Base-by-base conservation (phyloP, 257 asterid species). In the Solanum bukasovii region DNA sequence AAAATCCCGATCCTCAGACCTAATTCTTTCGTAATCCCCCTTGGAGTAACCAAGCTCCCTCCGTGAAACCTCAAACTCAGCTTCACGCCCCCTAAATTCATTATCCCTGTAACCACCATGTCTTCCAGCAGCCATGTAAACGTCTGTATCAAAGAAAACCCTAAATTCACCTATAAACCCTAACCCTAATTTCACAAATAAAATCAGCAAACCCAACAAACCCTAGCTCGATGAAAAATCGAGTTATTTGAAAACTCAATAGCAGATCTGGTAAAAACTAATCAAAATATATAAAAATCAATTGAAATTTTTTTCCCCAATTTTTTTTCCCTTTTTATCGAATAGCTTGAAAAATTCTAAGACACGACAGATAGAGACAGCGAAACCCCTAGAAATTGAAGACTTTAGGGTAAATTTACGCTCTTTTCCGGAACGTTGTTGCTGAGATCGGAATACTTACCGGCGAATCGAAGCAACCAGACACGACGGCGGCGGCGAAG, bases 81-180 rank as follows among this genome's bases (percentile, higher is more conserved):
- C 63, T 6, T 52, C 63, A 52, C 63, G 63, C 63, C 63, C 63
- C 88, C 95, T 92, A 65, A 92, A 92, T 84, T 94, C 98, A 86
- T 89, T 90, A 61, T 93, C 98, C 88, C 93, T 91, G 90, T 89
- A 92, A 86, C 94, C 96, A 82, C 94, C 96, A 88, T 94, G 96
- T 83, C 94, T 95, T 84, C 96, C 98, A 89, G 95, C 93, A 7
- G 98, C 96, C 99, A 96, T 96, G 52, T 35, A 72, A 42, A 61
- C 16, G 63, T 87, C 88, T 73, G 73, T 37, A 75, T 49, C 68
- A 77, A 63, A 71, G 5, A 35, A 74, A 63, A 61, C 87, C 79
- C 83, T 46, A 87, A 88, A 13, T 9, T 37, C 23, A 31, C 83
- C 87, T 46, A 88, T 86, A 85, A 90, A 83, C 89, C 91, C 89